A percentile compares a stretch with the other conserved stretches of the same genome.
phyloP scores from a whole-genome alignment of 805 yeast genomes.

The Hanseniaspora singularis region DNA sequence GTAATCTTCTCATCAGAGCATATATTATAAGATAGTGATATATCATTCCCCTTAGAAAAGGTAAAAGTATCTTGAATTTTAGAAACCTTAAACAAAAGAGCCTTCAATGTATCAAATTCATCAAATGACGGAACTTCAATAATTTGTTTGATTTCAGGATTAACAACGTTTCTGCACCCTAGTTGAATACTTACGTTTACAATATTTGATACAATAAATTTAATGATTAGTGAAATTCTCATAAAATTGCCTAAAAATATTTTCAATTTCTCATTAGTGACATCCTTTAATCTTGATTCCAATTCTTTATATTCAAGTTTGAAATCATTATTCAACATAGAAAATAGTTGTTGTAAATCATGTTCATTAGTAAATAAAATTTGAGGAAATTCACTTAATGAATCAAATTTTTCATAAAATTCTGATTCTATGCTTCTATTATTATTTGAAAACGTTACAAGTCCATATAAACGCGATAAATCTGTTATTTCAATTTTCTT shows the following conservation, averaged over 20 bases:
- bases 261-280: not conserved
- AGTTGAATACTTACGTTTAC: conserved; percentile 3
- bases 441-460: not conserved
- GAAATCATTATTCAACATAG: not conserved
- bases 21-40: not conserved
- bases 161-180: not conserved
- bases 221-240: conserved; percentile 6
- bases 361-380: conserved; percentile 6
- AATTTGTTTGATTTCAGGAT: not conserved
- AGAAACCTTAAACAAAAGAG: not conserved
- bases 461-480: not conserved
- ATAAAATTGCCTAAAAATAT: conserved; percentile 1
- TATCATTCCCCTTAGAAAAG: not conserved
- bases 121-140: conserved; percentile 5
- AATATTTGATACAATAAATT: conserved; percentile 9
- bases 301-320: not conserved
- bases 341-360: conserved; percentile 3
- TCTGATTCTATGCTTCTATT: not conserved
- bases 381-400: conserved; percentile 3
- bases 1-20: not conserved
- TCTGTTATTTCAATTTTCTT: not conserved
- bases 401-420: conserved; percentile 1
- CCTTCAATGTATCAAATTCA: conserved; percentile 4
- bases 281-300: not conserved
- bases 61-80: not conserved